Conservation (phyloP, 1,139 yeast genomes). For the Blastobotrys persicus region DNA sequence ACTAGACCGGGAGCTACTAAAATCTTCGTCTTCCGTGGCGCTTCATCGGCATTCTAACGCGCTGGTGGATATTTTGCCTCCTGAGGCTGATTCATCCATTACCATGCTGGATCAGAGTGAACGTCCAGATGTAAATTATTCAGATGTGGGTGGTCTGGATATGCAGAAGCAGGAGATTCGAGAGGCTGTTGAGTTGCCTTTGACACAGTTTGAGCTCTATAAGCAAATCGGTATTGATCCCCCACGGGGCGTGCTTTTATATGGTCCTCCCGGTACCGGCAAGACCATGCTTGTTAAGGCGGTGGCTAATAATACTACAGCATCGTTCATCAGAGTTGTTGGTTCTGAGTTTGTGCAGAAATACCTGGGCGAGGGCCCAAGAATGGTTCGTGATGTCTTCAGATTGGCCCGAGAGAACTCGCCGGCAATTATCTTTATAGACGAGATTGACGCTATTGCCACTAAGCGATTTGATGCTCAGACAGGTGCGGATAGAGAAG, state of each 20-base stretch:
- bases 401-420: conserved; percentile 95
- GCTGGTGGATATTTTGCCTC: conserved; percentile 93
- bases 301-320: conserved; percentile 94
- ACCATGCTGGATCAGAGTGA: conserved; percentile 93
- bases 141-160: conserved; percentile 97
- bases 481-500: conserved; percentile 99
- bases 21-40: conserved; percentile 94
- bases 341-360: conserved; percentile 98
- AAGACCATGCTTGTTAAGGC: conserved; percentile 99
- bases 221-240: conserved; percentile 99
- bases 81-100: conserved; percentile 96
- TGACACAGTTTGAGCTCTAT: conserved; percentile 93
- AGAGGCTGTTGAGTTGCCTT: conserved; percentile 96
- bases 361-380: conserved; percentile 97
- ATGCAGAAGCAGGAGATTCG: conserved; percentile 99
- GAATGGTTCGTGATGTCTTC: conserved; percentile 99
- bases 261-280: conserved; percentile 99
- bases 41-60: conserved; percentile 98
- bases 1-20: conserved; percentile 87
- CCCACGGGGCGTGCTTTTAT: conserved; percentile 93
- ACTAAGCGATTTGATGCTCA: conserved; percentile 99
- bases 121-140: conserved; percentile 77
- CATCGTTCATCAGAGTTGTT: conserved; percentile 92
- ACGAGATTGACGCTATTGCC: conserved; percentile 98
- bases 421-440: conserved; percentile 94